These are phyloP conservation scores for Ramularia collo-cygni DNA, from an alignment of 2,329 filamentous ascomycete genomes.

Conservation along the genomic window DNA sequence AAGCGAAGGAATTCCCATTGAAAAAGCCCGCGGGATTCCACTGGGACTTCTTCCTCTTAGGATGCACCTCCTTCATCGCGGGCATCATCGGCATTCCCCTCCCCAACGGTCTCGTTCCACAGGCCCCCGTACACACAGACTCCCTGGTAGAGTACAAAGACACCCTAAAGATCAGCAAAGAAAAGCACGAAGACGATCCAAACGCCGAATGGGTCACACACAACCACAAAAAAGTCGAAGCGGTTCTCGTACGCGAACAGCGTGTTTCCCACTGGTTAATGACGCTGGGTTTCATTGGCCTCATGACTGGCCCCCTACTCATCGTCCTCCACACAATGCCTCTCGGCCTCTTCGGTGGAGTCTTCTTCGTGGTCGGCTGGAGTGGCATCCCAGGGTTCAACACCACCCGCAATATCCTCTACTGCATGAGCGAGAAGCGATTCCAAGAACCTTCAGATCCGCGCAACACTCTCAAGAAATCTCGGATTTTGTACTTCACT, in stretches of 20 bases:
- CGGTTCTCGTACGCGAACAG: conserved; percentile 49
- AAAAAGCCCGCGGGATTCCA: conserved; percentile 55
- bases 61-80: conserved; percentile 48
- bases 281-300: conserved; percentile 48
- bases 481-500: conserved; percentile 46
- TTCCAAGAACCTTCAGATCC: conserved; percentile 45
- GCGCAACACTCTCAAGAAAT: conserved; percentile 37
- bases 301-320: conserved; percentile 51
- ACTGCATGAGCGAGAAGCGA: conserved; percentile 40
- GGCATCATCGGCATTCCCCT: conserved; percentile 52
- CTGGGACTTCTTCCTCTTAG: conserved; percentile 55
- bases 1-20: conserved; percentile 50
- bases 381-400: conserved; percentile 47
- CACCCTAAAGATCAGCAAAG: conserved; percentile 36
- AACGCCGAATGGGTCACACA: conserved; percentile 35
- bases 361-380: conserved; percentile 54
- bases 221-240: conserved; percentile 38
- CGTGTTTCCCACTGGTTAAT: conserved; percentile 51
- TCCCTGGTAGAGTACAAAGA: conserved; percentile 40
- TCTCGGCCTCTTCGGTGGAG: conserved; percentile 47
- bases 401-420: conserved; percentile 47
- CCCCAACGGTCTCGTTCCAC: conserved; percentile 53
- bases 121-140: conserved; percentile 55
- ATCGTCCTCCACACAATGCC: conserved; percentile 50
- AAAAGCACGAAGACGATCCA: conserved; percentile 36